Base-by-base conservation (phyloP, 129 eudicot genomes). In the Mikania micrantha region DNA sequence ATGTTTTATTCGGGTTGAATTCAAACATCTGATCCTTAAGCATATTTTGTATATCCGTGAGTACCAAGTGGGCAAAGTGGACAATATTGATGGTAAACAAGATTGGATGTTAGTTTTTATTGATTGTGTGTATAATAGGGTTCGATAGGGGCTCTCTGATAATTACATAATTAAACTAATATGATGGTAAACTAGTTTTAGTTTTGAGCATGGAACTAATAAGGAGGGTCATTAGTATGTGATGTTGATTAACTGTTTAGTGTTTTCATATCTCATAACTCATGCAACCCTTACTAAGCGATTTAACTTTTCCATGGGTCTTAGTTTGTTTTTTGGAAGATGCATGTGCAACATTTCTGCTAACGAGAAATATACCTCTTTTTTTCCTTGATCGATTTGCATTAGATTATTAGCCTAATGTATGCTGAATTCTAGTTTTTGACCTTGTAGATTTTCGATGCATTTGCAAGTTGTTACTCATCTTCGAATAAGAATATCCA, bases 401-500 rank as follows among this genome's bases (percentile, higher is more conserved):
- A 4, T 70, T 17, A 7, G 35, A 1, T 57, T 40, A 44, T 58
- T 58, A 16, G 35, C 44, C 50, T 11, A 16, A 40, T 21, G 25
- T 44, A 47, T 44, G 13, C 29, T 44, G 27, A 79, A 24, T 62
- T 59, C 27, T 17, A 35, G 39, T 66, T 81, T 5, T 27, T 74
- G 41, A 57, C 49, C 24, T 69, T 89, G 86, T 77, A 94, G 99
- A 81, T 87, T 81, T 84, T 94, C 28, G 95, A 94, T 80, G 90
- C 97, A 47, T 87, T 83, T 59, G 83, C 99, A 56, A 85, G 88
- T 48, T 87, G 85, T 71, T 79, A 78, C 76, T 72, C 88, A 60
- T 88, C 95, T 32, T 56, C 89, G 41, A 94, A 94, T 82, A 94
- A 94, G 80, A 87, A 87, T 81, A 85, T 94, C 60, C 99, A 94